A percentile compares a stretch with the other conserved stretches of the same genome.
These are phyloP conservation scores for Zychaea mexicana DNA, from an alignment of 371 early-diverging fungal species.

Conservation along the genomic window DNA sequence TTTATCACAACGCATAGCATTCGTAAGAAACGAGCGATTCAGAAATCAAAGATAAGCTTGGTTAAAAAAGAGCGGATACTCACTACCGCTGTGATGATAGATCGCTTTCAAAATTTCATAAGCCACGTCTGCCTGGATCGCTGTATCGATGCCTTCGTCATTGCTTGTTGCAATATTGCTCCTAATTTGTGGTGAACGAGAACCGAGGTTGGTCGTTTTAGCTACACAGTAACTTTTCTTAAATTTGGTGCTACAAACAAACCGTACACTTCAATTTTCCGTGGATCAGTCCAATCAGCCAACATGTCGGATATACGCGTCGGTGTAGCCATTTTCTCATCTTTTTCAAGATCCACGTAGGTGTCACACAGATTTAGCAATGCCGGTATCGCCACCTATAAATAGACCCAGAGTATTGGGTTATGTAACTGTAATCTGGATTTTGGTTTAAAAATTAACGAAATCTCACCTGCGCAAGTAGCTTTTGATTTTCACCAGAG, in stretches of 20 bases:
- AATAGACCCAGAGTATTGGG: too few species aligned
- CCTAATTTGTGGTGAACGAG: not conserved
- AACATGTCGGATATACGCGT: slow-evolving; percentile 57
- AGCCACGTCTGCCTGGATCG: slow-evolving; percentile 44
- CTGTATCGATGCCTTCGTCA: slow-evolving; percentile 22
- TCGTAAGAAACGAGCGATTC: not conserved
- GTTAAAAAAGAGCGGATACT: not conserved
- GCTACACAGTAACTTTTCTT: too few species aligned
- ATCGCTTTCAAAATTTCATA: slow-evolving; percentile 39
- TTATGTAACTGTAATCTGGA: too few species aligned
- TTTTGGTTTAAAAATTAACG: too few species aligned
- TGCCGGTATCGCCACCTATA: slow-evolving; percentile 35
- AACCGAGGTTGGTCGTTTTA: too few species aligned
- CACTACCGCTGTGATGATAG: slow-evolving; percentile 22
- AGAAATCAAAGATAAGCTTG: not conserved
- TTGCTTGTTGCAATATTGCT: slow-evolving; percentile 11
- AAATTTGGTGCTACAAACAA: not conserved
- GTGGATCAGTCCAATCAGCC: slow-evolving; percentile 63
- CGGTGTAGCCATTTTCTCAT: slow-evolving; percentile 54
- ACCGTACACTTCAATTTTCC: slow-evolving; percentile 43
- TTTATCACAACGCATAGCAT: too few species aligned
- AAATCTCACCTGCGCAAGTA: slow-evolving; percentile 39
- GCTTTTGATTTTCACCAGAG: slow-evolving; percentile 63
- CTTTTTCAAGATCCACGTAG: slow-evolving; percentile 34
- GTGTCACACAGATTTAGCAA: slow-evolving; percentile 39